These are phyloP conservation scores for Periconia macrospinosa DNA, from an alignment of 2,329 filamentous ascomycete genomes.

Conservation along the genomic window DNA sequence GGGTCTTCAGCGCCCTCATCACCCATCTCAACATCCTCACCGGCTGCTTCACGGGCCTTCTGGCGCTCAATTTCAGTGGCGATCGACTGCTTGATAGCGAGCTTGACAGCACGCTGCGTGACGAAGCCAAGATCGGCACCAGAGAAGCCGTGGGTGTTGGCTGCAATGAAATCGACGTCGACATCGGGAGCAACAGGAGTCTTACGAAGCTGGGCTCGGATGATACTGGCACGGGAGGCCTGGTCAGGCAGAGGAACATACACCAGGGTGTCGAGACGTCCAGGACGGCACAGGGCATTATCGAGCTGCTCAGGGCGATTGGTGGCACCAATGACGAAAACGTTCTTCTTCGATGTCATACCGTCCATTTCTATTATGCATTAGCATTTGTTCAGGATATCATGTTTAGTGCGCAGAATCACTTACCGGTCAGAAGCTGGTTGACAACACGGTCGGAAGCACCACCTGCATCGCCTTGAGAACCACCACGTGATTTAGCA, in stretches of 20 bases:
- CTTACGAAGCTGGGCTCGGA: constrained; percentile 96
- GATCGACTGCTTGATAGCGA: constrained; percentile 98
- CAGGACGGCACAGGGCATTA: constrained; percentile 95
- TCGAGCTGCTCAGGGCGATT: constrained; percentile 99
- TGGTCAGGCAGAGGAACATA: constrained; percentile 97
- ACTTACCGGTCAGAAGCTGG: constrained; percentile 92
- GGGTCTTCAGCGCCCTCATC: constrained; percentile 82
- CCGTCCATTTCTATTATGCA: constrained; percentile 83
- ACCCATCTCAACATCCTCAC: constrained; percentile 66
- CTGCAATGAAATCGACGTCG: constrained; percentile 87
- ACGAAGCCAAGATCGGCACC: constrained; percentile 99
- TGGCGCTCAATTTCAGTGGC: constrained; percentile 81
- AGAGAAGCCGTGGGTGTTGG: constrained; percentile 98
- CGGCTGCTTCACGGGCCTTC: constrained; percentile 82
- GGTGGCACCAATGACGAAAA: constrained; percentile 98
- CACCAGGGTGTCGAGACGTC: constrained; percentile 97
- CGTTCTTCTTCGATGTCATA: constrained; percentile 99
- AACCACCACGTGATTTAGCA: constrained; percentile 98
- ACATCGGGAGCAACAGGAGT: constrained; percentile 88
- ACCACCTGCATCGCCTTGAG: constrained; percentile 92
- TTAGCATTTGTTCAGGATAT: constrained; percentile 45
- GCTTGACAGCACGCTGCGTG: constrained; percentile 97
- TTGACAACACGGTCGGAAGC: constrained; percentile 99
- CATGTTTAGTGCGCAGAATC: constrained; percentile 2
- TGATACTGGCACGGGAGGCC: constrained; percentile 82